Conservation (phyloP, 768 basidiomycete genomes). For the Psilocybe cyanescens region DNA sequence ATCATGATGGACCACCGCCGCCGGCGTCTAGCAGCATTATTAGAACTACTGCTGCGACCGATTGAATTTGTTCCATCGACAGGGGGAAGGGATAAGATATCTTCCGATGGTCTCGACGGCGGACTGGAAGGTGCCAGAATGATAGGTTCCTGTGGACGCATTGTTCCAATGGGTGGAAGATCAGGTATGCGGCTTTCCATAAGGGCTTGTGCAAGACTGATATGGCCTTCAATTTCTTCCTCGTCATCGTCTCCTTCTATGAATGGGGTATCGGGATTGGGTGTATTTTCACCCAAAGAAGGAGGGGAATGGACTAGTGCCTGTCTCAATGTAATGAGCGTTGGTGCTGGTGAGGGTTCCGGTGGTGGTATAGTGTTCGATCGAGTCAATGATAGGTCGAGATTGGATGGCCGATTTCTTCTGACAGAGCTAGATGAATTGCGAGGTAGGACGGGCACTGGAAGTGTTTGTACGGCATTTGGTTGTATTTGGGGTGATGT, state of each 20-base stretch:
- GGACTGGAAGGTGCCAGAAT: conserved; percentile 53
- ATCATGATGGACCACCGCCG: conserved; percentile 69
- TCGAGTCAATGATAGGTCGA: conserved; percentile 58
- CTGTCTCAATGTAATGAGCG: conserved; percentile 68
- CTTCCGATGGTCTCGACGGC: conserved; percentile 42
- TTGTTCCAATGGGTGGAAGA: conserved; percentile 70
- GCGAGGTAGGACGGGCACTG: conserved; percentile 33
- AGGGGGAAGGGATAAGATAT: conserved; percentile 48
- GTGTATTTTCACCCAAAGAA: conserved; percentile 18
- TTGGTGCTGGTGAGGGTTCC: conserved; percentile 64
- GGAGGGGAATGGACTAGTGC: conserved; percentile 54
- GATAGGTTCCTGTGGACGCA: conserved; percentile 70
- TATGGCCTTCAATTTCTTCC: conserved; percentile 62
- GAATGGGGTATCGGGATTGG: conserved; percentile 42
- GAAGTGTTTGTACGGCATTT: conserved; percentile 23
- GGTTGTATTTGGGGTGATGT: conserved; percentile 27
- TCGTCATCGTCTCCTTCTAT: conserved; percentile 61
- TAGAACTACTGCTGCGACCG: conserved; percentile 26
- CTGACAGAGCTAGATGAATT: conserved; percentile 32
- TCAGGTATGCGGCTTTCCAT: conserved; percentile 80
- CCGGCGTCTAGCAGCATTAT: conserved; percentile 46
- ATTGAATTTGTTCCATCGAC: conserved; percentile 44
- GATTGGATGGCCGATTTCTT: conserved; percentile 66
- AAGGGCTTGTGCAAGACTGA: conserved; percentile 75
- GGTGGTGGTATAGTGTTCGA: conserved; percentile 40